Base-by-base conservation (phyloP, 306 rosid genomes). In the Sesbania bispinosa region DNA sequence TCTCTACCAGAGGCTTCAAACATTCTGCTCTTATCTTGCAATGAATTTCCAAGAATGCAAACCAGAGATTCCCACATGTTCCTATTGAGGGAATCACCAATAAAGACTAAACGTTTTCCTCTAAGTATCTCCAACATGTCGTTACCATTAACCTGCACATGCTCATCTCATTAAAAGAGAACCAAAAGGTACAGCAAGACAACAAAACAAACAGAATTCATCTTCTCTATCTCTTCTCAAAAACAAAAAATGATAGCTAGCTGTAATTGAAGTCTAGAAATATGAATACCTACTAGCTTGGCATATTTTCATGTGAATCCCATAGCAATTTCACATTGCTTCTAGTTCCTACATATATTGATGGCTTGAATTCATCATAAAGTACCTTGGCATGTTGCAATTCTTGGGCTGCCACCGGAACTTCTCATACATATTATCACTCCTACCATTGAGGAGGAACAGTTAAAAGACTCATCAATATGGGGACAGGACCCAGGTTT, bases 31-130 rank as follows among this genome's bases (percentile, higher is more conserved):
- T 51, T 74, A 78, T 92, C 85, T 79, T 85, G 83, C 38, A 66
- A 91, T 0, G 97, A 79, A 74, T 89, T 89, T 59, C 89, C 85
- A 35, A 92, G 77, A 46, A 83, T 68, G 82, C 97, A 92, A 82
- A 92, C 67, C 38, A 92, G 83, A 63, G 97, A 92, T 68, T 92
- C 97, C 97, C 97, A 92, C 97, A 92, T 92, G 67, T 92, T 92
- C 77, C 97, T 83, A 52, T 92, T 92, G 51, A 92, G 86, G 30
- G 97, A 92, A 85, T 92, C 97, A 1, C 97, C 97, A 19, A 92
- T 87, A 45, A 84, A 92, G 60, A 85, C 97, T 24, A 92, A 62
- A 58, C 97, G 82, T 74, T 84, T 92, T 48, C 92, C 96, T 80
- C 81, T 82, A 76, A 92, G 70, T 32, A 89, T 10, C 64, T 89